These are phyloP conservation scores for Macadamia integrifolia DNA, from an alignment of 164 flowering plant genomes.

Conservation along the genomic window DNA sequence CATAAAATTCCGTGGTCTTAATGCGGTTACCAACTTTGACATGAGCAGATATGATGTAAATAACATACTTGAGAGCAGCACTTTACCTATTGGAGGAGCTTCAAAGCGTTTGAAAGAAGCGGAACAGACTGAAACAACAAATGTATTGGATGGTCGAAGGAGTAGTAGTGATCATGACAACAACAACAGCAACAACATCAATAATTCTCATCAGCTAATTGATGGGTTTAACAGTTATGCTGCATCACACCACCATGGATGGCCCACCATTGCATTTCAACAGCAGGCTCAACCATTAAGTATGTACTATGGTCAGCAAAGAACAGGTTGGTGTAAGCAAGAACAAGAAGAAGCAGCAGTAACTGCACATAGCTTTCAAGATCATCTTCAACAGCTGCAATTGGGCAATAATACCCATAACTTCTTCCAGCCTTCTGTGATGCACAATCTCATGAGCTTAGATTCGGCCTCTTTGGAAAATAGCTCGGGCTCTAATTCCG, in stretches of 20 bases:
- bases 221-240: conserved; percentile 30
- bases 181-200: conserved; percentile 3
- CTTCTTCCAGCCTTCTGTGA: conserved; percentile 54
- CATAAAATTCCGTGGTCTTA: conserved; percentile 84
- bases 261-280: conserved; percentile 58
- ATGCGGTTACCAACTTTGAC: conserved; percentile 91
- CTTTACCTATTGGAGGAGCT: conserved; percentile 73
- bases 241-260: conserved; percentile 14
- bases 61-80: conserved; percentile 74
- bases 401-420: conserved; percentile 45
- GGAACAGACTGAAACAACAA: conserved; percentile 38
- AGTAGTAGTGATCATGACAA: conserved; percentile 15
- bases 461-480: conserved; percentile 59
- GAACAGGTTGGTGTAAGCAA: conserved; percentile 65
- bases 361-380: conserved; percentile 19
- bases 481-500: conserved; percentile 45
- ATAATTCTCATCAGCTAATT: conserved; percentile 20
- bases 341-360: conserved; percentile 35
- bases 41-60: conserved; percentile 85
- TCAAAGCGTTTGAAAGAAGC: conserved; percentile 72
- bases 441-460: conserved; percentile 54
- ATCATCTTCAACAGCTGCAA: conserved; percentile 39
- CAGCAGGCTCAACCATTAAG: conserved; percentile 38
- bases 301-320: conserved; percentile 42
- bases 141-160: conserved; percentile 18